These are phyloP conservation scores for Pleurotus tuoliensis DNA, from an alignment of 768 basidiomycete genomes.

Conservation along the genomic window DNA sequence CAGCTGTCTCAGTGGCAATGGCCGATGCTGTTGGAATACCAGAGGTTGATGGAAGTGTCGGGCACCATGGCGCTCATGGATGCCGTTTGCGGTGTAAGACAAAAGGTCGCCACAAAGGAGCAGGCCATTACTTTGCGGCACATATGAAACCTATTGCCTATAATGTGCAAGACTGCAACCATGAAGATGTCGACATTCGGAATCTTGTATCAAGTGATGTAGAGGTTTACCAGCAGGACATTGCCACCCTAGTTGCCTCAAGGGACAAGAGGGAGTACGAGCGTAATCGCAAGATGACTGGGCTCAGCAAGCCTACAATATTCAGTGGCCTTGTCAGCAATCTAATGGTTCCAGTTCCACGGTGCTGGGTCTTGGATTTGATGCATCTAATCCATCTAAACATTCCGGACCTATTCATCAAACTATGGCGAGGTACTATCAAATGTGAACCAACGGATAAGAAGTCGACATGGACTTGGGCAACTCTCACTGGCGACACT, in stretches of 20 bases:
- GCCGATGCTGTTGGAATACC: conserved; percentile 26
- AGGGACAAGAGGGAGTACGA: conserved; percentile 16
- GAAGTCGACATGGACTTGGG: conserved; percentile 27
- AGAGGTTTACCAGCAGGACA: conserved; percentile 12
- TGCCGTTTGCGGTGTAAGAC: no score
- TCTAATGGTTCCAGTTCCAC: conserved; percentile 19
- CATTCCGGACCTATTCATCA: conserved; percentile 16
- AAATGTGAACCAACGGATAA: conserved; percentile 19
- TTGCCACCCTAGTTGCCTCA: conserved; percentile 12
- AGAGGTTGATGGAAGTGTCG: conserved; percentile 23
- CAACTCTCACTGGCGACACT: conserved; percentile 9
- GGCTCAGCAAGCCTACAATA: conserved; percentile 30
- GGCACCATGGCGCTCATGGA: conserved; percentile 20
- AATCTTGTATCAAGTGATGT: conserved; percentile 24
- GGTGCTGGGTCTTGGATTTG: conserved; percentile 21
- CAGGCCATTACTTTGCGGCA: conserved; percentile 29
- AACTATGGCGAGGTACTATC: conserved; percentile 20
- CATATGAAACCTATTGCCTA: conserved; percentile 20
- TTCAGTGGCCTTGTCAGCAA: conserved; percentile 19
- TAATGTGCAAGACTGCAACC: conserved; percentile 16
- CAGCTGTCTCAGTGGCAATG: conserved; percentile 20
- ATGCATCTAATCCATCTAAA: conserved; percentile 30
- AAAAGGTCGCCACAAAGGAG: conserved; percentile 25
- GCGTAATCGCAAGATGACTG: conserved; percentile 18
- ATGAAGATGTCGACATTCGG: conserved; percentile 21